phyloP scores from a whole-genome alignment of 2,329 filamentous ascomycete genomes.

The Pseudodiploospora longispora region DNA sequence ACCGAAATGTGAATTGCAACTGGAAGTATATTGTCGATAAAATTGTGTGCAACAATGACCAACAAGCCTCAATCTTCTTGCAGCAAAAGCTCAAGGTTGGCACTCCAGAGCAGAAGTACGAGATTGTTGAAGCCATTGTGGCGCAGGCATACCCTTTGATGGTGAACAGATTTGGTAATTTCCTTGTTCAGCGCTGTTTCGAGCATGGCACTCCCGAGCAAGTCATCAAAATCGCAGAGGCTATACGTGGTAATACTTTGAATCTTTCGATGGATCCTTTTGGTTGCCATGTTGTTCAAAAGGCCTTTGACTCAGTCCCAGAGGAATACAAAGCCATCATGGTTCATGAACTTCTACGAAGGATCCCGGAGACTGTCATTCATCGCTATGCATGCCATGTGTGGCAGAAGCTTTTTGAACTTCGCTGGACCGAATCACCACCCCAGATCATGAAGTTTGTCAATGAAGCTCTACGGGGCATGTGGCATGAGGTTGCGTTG shows the following conservation, averaged over 20 bases:
- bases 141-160: conserved; percentile 91
- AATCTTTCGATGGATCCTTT: conserved; percentile 98
- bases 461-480: conserved; percentile 86
- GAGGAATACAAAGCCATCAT: conserved; percentile 98
- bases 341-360: conserved; percentile 93
- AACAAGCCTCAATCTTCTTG: conserved; percentile 96
- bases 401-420: conserved; percentile 98
- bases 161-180: conserved; percentile 98
- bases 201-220: conserved; percentile 95
- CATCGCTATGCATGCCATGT: conserved; percentile 98
- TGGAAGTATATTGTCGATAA: conserved; percentile 99
- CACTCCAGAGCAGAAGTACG: conserved; percentile 89
- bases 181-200: conserved; percentile 96
- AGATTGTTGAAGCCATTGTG: conserved; percentile 94
- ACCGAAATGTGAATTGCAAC: conserved; percentile 94
- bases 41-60: conserved; percentile 98
- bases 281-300: conserved; percentile 96
- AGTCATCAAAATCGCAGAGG: conserved; percentile 86
- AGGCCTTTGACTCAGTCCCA: conserved; percentile 94
- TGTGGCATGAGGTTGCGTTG: conserved; percentile 98
- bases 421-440: conserved; percentile 89
- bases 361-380: conserved; percentile 95
- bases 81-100: conserved; percentile 98
- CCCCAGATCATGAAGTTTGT: conserved; percentile 98
- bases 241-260: conserved; percentile 88